phyloP scores from a whole-genome alignment of 345 rosid species.

The Moricandia arvensis region DNA sequence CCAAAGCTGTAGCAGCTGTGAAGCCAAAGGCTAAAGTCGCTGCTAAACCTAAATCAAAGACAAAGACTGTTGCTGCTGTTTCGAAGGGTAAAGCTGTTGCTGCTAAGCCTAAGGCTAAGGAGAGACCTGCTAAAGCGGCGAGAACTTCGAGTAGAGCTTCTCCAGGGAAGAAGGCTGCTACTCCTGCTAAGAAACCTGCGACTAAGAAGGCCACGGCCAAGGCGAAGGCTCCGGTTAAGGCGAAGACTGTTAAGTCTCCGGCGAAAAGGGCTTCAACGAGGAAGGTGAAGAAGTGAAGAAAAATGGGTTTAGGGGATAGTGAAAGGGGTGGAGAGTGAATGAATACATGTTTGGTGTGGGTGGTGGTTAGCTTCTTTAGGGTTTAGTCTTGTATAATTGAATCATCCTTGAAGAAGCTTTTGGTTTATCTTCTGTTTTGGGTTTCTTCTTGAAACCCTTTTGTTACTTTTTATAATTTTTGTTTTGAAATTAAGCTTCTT shows the following conservation, averaged over 20 bases:
- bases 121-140: conserved; percentile 59
- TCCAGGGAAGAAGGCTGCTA: conserved; percentile 56
- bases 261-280: conserved; percentile 48
- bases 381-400: conserved; percentile 40
- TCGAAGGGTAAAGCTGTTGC: conserved; percentile 46
- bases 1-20: not conserved
- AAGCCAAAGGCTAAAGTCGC: conserved; percentile 32
- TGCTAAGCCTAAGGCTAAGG: conserved; percentile 53
- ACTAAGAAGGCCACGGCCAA: conserved; percentile 32
- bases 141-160: conserved; percentile 65
- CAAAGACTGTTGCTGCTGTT: conserved; percentile 21
- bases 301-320: conserved; percentile 25
- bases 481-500: conserved; percentile 12
- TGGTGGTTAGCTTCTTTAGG: conserved; percentile 35
- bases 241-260: conserved; percentile 55
- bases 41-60: conserved; percentile 32
- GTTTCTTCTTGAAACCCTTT: conserved; percentile 21
- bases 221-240: conserved; percentile 50
- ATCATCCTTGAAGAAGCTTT: conserved; percentile 32
- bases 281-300: conserved; percentile 46
- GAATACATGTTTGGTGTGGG: conserved; percentile 8
- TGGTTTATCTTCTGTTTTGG: not conserved
- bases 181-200: conserved; percentile 48
- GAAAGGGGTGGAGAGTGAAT: not conserved
- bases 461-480: conserved; percentile 1